Percentiles rank a stretch among this genome's conserved stretches.
phyloP scores from a whole-genome alignment of 73 alveolate species.

The Tetrahymena borealis region DNA sequence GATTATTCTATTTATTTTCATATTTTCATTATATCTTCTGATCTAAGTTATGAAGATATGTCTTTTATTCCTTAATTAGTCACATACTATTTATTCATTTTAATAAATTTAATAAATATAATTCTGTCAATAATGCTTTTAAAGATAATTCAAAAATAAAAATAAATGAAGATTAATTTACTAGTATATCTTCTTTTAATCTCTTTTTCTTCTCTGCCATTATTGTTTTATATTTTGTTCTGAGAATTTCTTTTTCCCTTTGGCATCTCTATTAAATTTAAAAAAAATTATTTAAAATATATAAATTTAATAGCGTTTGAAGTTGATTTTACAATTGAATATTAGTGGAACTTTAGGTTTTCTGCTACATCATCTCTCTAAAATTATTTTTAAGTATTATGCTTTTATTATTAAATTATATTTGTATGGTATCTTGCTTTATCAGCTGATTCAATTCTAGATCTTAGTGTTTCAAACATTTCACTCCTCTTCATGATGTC shows the following conservation, averaged over 20 bases:
- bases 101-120: background rate
- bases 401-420: background rate
- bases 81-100: background rate
- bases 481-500: background rate
- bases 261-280: background rate
- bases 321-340: background rate
- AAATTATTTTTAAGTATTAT: background rate
- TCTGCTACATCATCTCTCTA: background rate
- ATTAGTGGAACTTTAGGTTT: background rate
- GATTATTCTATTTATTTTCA: background rate
- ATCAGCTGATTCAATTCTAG: background rate
- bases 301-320: background rate
- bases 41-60: background rate
- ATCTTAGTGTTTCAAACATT: background rate
- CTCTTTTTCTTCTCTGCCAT: background rate
- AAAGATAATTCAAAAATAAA: background rate
- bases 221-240: background rate
- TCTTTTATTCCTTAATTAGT: background rate
- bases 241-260: background rate
- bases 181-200: background rate
- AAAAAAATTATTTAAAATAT: background rate
- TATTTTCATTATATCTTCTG: background rate
- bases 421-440: background rate
- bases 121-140: background rate
- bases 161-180: background rate